Evolutionary conservation across 495 filamentous ascomycete species (phyloP), one percentile per base, ranked within the genome.

Genomic region (Cercophora scortea): DNA sequence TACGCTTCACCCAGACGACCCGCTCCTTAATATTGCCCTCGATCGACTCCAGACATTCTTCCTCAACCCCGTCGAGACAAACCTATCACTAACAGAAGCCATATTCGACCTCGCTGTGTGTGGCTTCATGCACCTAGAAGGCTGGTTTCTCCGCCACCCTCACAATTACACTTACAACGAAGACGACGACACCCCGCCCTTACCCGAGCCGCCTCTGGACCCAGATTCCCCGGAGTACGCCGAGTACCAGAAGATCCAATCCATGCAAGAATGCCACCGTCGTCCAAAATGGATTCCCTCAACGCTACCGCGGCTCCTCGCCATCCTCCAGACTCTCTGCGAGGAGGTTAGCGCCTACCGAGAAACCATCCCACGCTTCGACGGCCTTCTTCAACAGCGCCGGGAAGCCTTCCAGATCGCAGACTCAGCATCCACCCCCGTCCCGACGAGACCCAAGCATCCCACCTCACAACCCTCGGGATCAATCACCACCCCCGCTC

Each of bases 51-150:
- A 81, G 17, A 80, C 77, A 0, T 99, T 97, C 62, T 88, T 96
- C 57, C 79, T 85, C 6, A 97, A 99, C 64, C 82, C 89, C 15
- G 82, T 96, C 2, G 89, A 94, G 52, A 88, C 84, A 13, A 99
- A 99, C 61, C 72, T 99, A 10, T 82, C 83, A 2, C 70, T 95
- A 8, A 96, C 94, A 0, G 85, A 90, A 58, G 79, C 84, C 6
- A 75, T 99, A 13, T 80, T 91, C 50, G 87, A 89, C 53, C 75
- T 97, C 32, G 85, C 86, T 13, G 84, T 86, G 1, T 97, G 93
- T 55, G 83, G 88, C 13, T 86, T 85, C 45, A 85, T 94, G 61
- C 79, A 82, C 6, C 74, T 96, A 1, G 90, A 96, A 61, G 84
- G 84, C 12, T 97, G 94, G 93, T 77, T 97, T n/a, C 70, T 91